A percentile compares a stretch with the other conserved stretches of the same genome.
phyloP scores from a whole-genome alignment of 1,139 yeast species.

The Suhomyces kunorum region DNA sequence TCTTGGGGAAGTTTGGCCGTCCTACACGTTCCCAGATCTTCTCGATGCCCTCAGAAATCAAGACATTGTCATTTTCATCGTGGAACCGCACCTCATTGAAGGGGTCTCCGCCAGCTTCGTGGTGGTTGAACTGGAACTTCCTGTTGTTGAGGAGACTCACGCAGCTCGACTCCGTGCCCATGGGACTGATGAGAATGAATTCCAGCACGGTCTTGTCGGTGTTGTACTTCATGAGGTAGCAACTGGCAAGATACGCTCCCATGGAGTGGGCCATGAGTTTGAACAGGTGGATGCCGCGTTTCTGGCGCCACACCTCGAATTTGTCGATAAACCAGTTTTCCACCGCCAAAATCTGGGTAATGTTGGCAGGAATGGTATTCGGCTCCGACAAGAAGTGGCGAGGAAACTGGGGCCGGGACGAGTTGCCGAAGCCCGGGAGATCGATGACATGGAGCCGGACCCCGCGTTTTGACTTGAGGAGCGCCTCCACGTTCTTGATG shows the following conservation, averaged over 20 bases:
- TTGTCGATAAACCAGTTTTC: slow-evolving; percentile 49
- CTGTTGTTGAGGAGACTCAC: slow-evolving; percentile 37
- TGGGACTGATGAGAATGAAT: slow-evolving; percentile 43
- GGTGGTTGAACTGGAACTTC: slow-evolving; percentile 37
- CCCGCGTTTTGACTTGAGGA: slow-evolving; percentile 36
- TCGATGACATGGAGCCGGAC: slow-evolving; percentile 39
- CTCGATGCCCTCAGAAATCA: slow-evolving; percentile 23
- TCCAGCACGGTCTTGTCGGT: slow-evolving; percentile 22
- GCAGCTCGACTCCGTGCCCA: slow-evolving; percentile 48
- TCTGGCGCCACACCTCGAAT: slow-evolving; percentile 40
- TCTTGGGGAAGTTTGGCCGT: slow-evolving; percentile 42
- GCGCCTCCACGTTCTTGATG: slow-evolving; percentile 39
- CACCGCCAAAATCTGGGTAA: slow-evolving; percentile 34
- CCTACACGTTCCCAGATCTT: slow-evolving; percentile 40
- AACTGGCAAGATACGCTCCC: slow-evolving; percentile 47
- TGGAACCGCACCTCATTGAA: slow-evolving; percentile 19
- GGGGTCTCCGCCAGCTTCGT: slow-evolving; percentile 27
- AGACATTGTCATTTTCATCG: slow-evolving; percentile 18
- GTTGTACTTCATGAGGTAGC: slow-evolving; percentile 45
- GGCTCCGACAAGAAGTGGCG: slow-evolving; percentile 29
- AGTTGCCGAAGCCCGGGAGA: slow-evolving; percentile 49
- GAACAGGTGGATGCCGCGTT: slow-evolving; percentile 28
- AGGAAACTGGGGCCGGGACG: slow-evolving; percentile 45
- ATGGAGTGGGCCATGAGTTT: slow-evolving; percentile 45
- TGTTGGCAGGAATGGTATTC: slow-evolving; percentile 23